A percentile compares a stretch with the other conserved stretches of the same genome.
These are phyloP conservation scores for Skeletonema costatum DNA, from an alignment of 108 stramenopile species.

Conservation along the genomic window DNA sequence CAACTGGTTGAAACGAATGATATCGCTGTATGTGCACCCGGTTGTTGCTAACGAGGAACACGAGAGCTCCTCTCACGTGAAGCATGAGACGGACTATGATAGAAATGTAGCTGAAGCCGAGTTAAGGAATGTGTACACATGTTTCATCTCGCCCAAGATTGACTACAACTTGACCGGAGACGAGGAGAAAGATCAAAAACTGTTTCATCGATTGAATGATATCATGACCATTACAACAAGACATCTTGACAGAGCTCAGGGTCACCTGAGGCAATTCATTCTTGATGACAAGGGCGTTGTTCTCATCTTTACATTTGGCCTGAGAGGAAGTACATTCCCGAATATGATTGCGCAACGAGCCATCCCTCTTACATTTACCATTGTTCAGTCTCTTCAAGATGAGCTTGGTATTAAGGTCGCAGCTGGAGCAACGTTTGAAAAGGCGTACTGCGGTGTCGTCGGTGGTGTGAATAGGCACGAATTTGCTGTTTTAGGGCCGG, in stretches of 20 bases:
- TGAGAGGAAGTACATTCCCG: conserved; percentile 74
- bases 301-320: conserved; percentile 78
- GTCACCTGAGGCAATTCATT: conserved; percentile 80
- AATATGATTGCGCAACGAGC: conserved; percentile 72
- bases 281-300: conserved; percentile 82
- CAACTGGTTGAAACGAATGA: conserved; percentile 40
- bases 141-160: conserved; percentile 64
- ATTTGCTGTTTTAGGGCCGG: conserved; percentile 72
- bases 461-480: conserved; percentile 73
- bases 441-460: conserved; percentile 77
- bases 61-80: conserved; percentile 31
- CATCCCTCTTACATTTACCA: conserved; percentile 56
- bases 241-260: conserved; percentile 52
- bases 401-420: conserved; percentile 60
- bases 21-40: conserved; percentile 82
- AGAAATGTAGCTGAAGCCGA: conserved; percentile 66
- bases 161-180: conserved; percentile 47
- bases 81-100: conserved; percentile 26
- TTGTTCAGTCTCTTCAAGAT: conserved; percentile 57
- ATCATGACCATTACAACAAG: conserved; percentile 66
- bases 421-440: conserved; percentile 69
- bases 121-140: conserved; percentile 64
- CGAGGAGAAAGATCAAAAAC: conserved; percentile 35
- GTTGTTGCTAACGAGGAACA: conserved; percentile 71
- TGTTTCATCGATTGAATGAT: conserved; percentile 58